phyloP scores from a whole-genome alignment of 495 filamentous ascomycete genomes.

The Trichoderma parareesei region DNA sequence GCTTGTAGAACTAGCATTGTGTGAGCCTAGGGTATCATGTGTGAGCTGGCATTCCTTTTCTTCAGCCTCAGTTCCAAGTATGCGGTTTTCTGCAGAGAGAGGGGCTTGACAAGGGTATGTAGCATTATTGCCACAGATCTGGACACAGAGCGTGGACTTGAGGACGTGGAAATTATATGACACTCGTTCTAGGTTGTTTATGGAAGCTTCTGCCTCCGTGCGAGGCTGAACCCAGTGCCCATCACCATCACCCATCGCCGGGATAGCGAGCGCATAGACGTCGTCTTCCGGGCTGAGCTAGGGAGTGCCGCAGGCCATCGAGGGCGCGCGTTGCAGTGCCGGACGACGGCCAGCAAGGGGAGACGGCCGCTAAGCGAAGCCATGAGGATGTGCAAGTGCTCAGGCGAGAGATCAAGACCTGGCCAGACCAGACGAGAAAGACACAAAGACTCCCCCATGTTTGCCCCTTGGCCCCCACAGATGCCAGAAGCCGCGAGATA shows the following conservation, averaged over 20 bases:
- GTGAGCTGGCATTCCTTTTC: not conserved
- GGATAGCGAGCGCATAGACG: not conserved
- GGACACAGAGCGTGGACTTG: not conserved
- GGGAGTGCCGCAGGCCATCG: not conserved
- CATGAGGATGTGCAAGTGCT: not conserved
- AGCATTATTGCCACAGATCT: not conserved
- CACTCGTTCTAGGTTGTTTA: not conserved
- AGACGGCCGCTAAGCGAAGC: constrained; percentile 1
- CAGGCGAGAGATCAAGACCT: not conserved
- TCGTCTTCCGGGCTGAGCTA: constrained; percentile 1
- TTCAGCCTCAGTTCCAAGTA: constrained; percentile 1
- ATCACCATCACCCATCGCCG: not conserved
- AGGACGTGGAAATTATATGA: not conserved
- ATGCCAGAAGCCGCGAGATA: not conserved
- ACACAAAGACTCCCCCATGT: not conserved
- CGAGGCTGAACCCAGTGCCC: constrained; percentile 4
- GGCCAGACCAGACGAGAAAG: not conserved
- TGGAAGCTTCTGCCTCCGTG: not conserved
- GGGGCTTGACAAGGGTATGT: not conserved
- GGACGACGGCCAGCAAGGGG: not conserved
- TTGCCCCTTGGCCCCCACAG: not conserved
- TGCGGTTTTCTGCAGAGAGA: not conserved
- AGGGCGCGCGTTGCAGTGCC: constrained; percentile 6
- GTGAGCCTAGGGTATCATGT: not conserved
- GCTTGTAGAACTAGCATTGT: not conserved